Percentiles rank a stretch among this genome's conserved stretches.
phyloP scores from a whole-genome alignment of 2,329 filamentous ascomycete species.

The Paecilomyces sp. region DNA sequence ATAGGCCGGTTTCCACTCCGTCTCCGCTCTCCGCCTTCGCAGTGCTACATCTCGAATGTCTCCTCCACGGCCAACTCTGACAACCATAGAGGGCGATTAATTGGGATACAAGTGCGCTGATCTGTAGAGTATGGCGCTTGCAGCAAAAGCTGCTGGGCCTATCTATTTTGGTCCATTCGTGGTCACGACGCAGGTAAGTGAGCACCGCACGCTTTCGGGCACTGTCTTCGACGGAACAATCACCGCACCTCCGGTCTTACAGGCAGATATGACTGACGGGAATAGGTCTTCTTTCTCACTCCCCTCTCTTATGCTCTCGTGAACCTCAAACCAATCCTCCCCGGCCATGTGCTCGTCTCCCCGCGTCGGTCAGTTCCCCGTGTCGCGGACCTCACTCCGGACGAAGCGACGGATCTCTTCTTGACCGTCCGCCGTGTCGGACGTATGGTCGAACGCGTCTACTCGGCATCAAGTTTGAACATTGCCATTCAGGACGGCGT shows the following conservation, averaged over 20 bases:
- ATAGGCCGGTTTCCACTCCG: background rate
- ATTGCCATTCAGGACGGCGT: conserved; percentile 90
- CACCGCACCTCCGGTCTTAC: background rate
- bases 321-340: conserved; percentile 89
- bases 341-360: conserved; percentile 87
- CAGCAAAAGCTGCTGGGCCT: conserved; percentile 18
- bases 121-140: background rate
- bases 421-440: conserved; percentile 76
- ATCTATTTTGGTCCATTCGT: conserved; percentile 70
- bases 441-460: conserved; percentile 60
- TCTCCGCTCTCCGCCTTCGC: background rate
- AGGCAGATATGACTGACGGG: background rate
- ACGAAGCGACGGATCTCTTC: conserved; percentile 80
- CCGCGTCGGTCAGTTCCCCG: conserved; percentile 63
- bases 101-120: background rate
- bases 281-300: conserved; percentile 79
- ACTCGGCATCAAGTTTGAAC: conserved; percentile 70
- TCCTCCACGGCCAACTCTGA: background rate
- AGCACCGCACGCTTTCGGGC: background rate
- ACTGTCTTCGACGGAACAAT: background rate
- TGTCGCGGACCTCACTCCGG: conserved; percentile 63
- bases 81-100: background rate
- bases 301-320: conserved; percentile 78
- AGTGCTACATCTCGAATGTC: background rate
- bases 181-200: conserved; percentile 62